A percentile compares a stretch with the other conserved stretches of the same genome.
Conservation (phyloP, 345 rosid species). For the Populus simonii region DNA sequence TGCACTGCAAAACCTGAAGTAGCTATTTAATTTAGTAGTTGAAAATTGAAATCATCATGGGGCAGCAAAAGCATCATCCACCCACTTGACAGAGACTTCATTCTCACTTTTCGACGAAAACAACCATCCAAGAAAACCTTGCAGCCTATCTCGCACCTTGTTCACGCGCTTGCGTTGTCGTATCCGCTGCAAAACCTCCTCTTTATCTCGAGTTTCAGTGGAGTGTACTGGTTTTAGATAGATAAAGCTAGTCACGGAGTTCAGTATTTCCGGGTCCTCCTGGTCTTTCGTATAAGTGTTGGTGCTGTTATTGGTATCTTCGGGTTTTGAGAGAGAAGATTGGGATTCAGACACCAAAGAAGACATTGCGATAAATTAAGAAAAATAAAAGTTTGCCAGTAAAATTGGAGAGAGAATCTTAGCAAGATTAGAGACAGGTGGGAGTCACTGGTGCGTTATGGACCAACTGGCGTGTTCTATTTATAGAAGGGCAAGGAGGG, state of each 20-base stretch:
- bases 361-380: constrained; percentile 8
- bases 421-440: neutral
- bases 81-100: constrained; percentile 28
- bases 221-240: constrained; percentile 30
- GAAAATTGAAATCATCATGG: constrained; percentile 13
- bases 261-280: constrained; percentile 20
- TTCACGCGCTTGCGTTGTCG: constrained; percentile 43
- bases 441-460: neutral
- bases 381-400: no score
- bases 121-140: constrained; percentile 22
- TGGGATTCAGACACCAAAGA: constrained; percentile 7
- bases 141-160: constrained; percentile 28
- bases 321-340: constrained; percentile 2
- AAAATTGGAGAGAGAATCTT: neutral
- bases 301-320: neutral
- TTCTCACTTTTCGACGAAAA: neutral
- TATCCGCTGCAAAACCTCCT: constrained; percentile 42
- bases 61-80: constrained; percentile 54
- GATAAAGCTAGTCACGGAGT: constrained; percentile 28
- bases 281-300: neutral
- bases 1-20: neutral
- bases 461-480: neutral
- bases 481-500: neutral
- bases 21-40: neutral
- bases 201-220: constrained; percentile 27